Percentiles rank a stretch among this genome's conserved stretches.
phyloP scores from a whole-genome alignment of 495 filamentous ascomycete species.

The Xylaria castorea region DNA sequence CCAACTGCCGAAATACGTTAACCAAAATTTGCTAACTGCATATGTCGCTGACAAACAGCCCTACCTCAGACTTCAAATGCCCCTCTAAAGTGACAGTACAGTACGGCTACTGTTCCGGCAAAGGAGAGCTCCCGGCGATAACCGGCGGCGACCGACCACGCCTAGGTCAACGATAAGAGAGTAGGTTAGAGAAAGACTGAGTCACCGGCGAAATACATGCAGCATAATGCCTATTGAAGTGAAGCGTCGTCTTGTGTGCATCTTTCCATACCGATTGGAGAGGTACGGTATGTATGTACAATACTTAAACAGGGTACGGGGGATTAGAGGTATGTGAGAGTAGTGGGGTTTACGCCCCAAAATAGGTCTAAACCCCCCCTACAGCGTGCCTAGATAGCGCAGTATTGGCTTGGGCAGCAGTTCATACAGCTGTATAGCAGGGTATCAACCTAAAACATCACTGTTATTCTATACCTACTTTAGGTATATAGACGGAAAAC shows the following conservation, averaged over 20 bases:
- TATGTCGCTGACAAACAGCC: too few relatives aligned
- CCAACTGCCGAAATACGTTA: neutral
- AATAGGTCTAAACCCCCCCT: neutral
- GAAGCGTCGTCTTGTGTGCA: neutral
- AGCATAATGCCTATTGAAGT: neutral
- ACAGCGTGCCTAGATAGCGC: conserved; percentile 6
- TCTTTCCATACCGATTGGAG: neutral
- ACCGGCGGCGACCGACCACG: conserved; percentile 21
- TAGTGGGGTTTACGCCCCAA: neutral
- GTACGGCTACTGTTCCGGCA: neutral
- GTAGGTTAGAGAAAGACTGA: neutral
- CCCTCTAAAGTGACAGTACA: neutral
- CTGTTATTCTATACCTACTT: too few relatives aligned
- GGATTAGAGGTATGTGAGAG: neutral
- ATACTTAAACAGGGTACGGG: neutral
- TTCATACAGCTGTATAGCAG: neutral
- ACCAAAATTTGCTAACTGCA: neutral
- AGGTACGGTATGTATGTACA: too few relatives aligned
- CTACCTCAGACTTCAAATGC: neutral
- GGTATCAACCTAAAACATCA: neutral
- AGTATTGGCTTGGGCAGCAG: neutral
- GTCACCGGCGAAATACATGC: conserved; percentile 15
- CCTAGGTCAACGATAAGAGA: neutral
- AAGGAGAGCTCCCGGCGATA: conserved; percentile 7
- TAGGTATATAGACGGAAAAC: neutral